Percentiles rank a stretch among this genome's conserved stretches.
Evolutionary conservation across 768 basidiomycete species (phyloP).

Genomic region (Podaxis mareebaensis): DNA sequence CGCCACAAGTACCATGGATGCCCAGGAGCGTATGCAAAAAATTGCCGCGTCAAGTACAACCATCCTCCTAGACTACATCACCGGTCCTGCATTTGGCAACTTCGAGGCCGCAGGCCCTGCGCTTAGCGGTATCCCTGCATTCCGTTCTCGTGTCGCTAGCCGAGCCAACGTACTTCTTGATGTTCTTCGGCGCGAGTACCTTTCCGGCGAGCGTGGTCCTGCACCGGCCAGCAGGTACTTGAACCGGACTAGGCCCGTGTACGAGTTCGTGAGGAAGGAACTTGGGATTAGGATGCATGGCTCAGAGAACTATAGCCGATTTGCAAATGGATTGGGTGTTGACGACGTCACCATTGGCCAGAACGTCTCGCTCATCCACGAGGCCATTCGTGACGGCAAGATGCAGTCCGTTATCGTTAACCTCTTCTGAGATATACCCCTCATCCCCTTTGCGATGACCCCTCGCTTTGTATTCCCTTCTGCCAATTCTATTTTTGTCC

Average conservation of each 20-base stretch:
- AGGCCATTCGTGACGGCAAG: conserved; percentile 62
- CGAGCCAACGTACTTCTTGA: conserved; percentile 48
- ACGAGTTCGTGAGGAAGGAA: conserved; percentile 72
- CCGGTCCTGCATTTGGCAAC: conserved; percentile 34
- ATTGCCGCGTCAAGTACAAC: conserved; percentile 64
- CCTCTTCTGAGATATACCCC: conserved; percentile 33
- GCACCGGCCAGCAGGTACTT: conserved; percentile 71
- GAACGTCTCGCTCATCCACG: conserved; percentile 74
- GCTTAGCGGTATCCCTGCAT: conserved; percentile 45
- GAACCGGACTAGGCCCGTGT: conserved; percentile 68
- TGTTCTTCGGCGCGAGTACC: conserved; percentile 52
- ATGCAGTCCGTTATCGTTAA: conserved; percentile 44
- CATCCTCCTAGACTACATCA: conserved; percentile 65
- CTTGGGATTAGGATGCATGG: conserved; percentile 85
- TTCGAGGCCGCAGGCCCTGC: conserved; percentile 29
- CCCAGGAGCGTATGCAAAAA: conserved; percentile 63
- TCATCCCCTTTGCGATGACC: neutral
- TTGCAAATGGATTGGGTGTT: conserved; percentile 62
- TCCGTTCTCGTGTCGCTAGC: conserved; percentile 55
- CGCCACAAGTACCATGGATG: conserved; percentile 72
- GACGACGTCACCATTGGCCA: conserved; percentile 72
- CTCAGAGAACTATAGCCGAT: conserved; percentile 63
- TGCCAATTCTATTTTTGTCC: neutral
- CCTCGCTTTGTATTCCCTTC: neutral
- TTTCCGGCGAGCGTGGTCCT: conserved; percentile 56